Evolutionary conservation across 371 early-diverging fungal genomes (phyloP), one percentile per base, ranked within the genome.

Genomic region (Rhizopus microsporus): DNA sequence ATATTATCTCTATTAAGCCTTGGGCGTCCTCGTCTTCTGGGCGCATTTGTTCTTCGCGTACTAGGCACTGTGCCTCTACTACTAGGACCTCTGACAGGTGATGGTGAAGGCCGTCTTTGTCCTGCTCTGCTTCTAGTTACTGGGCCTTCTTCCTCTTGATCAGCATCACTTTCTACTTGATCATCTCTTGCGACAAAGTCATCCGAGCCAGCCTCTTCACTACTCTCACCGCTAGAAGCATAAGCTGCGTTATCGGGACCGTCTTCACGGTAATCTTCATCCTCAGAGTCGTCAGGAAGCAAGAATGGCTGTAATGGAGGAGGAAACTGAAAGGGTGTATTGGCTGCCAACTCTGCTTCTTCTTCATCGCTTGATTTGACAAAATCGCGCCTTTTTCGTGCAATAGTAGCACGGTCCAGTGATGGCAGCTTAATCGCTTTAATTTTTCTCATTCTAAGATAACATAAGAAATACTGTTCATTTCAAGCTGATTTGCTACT

Each of bases 241-340:
- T 57, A 57, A 8, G 56, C 55, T 6, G 54, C 58, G 10, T 57
- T 58, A 17, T 45, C 55, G 33, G 50, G 44, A 4, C 44, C 61
- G 29, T 68, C 69, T 39, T 74, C 75, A 15, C 74, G 75, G 54
- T 83, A 84, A 42, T 85, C 86, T 45, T 84, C 86, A 23, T 86
- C 88, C 46, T 77, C 82, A 2, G 82, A 80, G 39, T 86, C 83
- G 51, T 84, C 85, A 10, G 83, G 74, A 15, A 77, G 49, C 31
- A 72, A 40, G n/a, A 62, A 54, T 3, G 73, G 63, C 10, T 61
- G 47, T 0, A 59, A 30, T 13, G 72, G 65, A 10, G 71, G 68
- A 7, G 67, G 64, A 8, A 62, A 60, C 29, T 62, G 85, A 6
- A 80, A 71, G 2, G 78, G 79, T 5, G 71, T 60, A 45, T 76